Evolutionary conservation across 805 yeast genomes (phyloP).

Genomic region (Metschnikowia lochheadii): DNA sequence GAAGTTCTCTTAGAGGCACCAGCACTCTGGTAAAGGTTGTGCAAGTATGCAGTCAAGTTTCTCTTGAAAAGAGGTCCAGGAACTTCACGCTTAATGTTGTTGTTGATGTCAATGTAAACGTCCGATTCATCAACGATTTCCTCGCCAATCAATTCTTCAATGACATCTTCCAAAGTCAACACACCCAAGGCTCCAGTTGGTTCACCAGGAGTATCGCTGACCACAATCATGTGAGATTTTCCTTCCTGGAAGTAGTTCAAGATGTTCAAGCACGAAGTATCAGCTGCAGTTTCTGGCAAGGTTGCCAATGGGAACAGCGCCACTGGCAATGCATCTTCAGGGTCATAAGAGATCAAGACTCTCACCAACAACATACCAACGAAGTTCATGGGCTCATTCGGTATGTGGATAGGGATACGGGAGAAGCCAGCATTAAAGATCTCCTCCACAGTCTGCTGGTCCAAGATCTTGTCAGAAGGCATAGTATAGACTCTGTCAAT

Average conservation of each 20-base stretch:
- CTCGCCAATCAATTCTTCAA: constrained; percentile 95
- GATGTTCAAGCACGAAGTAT: constrained; percentile 89
- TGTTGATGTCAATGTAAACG: constrained; percentile 86
- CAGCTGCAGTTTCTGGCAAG: constrained; percentile 87
- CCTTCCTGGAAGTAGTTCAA: constrained; percentile 97
- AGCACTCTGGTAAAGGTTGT: constrained; percentile 46
- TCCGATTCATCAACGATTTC: constrained; percentile 96
- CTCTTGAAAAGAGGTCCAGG: constrained; percentile 75
- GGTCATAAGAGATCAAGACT: constrained; percentile 90
- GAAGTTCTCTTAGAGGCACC: constrained; percentile 40
- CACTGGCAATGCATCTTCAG: constrained; percentile 91
- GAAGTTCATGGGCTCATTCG: constrained; percentile 83
- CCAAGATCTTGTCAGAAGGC: constrained; percentile 76
- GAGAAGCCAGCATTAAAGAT: constrained; percentile 93
- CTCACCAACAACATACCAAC: constrained; percentile 94
- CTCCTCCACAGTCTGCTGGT: constrained; percentile 80
- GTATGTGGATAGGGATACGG: constrained; percentile 88
- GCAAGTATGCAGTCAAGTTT: constrained; percentile 65
- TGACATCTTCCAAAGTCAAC: constrained; percentile 92
- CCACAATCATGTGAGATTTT: constrained; percentile 94
- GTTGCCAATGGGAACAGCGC: constrained; percentile 94
- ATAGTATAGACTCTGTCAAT: constrained; percentile 84
- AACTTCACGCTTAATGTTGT: constrained; percentile 70
- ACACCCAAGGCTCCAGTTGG: constrained; percentile 86
- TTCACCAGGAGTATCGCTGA: constrained; percentile 79